phyloP scores from a whole-genome alignment of 2,329 filamentous ascomycete genomes.

The Erysiphe neolycopersici region DNA sequence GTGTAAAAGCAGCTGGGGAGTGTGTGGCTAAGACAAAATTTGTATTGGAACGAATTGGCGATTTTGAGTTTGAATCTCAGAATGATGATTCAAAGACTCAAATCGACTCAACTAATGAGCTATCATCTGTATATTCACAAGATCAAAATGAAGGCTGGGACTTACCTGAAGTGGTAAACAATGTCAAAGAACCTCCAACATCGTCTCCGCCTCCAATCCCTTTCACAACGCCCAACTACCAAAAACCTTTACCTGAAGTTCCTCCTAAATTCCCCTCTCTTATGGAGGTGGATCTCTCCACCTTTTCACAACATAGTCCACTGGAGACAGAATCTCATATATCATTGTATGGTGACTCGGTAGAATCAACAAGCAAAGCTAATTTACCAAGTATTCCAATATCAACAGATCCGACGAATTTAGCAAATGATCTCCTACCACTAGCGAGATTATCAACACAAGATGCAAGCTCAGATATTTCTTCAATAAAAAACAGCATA shows the following conservation, averaged over 20 bases:
- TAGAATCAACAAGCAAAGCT: slow-evolving; percentile 15
- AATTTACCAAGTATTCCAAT: slow-evolving; percentile 29
- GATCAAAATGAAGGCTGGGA: background rate
- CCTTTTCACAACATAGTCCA: background rate
- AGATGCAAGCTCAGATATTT: slow-evolving; percentile 23
- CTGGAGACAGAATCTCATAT: background rate
- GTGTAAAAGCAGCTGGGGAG: slow-evolving; percentile 72
- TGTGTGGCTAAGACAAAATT: slow-evolving; percentile 69
- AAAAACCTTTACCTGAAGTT: slow-evolving; percentile 42
- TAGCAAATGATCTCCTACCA: slow-evolving; percentile 22
- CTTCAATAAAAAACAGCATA: slow-evolving; percentile 38
- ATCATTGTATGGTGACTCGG: background rate
- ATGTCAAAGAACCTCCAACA: background rate
- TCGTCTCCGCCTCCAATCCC: slow-evolving; percentile 18
- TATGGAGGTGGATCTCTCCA: slow-evolving; percentile 1
- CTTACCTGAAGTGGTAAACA: background rate
- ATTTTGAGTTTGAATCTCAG: slow-evolving; percentile 50
- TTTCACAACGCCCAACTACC: slow-evolving; percentile 21
- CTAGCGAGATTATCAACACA: slow-evolving; percentile 19
- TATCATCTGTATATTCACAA: background rate
- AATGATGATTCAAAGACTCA: slow-evolving; percentile 26
- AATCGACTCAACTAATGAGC: slow-evolving; percentile 4
- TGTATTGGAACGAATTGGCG: slow-evolving; percentile 68
- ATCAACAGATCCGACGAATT: slow-evolving; percentile 23
- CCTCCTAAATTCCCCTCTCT: slow-evolving; percentile 18